Evolutionary conservation across 768 basidiomycete species (phyloP), one percentile per base, ranked within the genome.

Genomic region (Infundibulicybe gibba): DNA sequence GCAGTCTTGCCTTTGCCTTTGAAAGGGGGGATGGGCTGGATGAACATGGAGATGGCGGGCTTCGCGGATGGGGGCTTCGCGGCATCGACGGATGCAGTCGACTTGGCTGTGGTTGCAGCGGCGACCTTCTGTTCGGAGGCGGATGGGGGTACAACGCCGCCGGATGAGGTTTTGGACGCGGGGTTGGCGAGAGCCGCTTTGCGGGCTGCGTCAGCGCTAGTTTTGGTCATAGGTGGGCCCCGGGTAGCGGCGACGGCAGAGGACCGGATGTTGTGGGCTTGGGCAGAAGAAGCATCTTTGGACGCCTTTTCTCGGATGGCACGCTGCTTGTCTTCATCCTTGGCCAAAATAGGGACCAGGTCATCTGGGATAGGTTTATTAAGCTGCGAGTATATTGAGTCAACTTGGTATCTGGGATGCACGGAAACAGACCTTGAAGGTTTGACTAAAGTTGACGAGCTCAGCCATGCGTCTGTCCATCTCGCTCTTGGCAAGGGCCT

Each of bases 341-440:
- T 97, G 35, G 95, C 87, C 17, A 97, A 70, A 59, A 97, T 94
- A 3, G 88, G 79, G 14, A 97, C 87, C 43, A 98, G 79, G 60
- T 98, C 95, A 21, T 92, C 90, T 12, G 95, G 94, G 53, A 98
- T 94, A 14, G 91, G 92, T 62, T 93, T 88, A 62, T 94, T 95
- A 42, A 95, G 80, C 91, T 94, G 54, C 8, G 48, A 35, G 16
- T 33, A 11, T 32, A 15, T 38, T 17, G 39, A 35, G 16, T 37
- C 52, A 42, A 11, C 41, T 16, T 16, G 19, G n/a, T 9, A 13
- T 11, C 39, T 17, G 20, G 5, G 17, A 19, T 2, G 9, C 19
- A 32, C 11, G 13, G 14, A 19, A 6, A 55, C 75, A 40, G 40
- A 94, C 94, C 81, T 97, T 95, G 84, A 99, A 99, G 55, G 68